Evolutionary conservation across 2,329 filamentous ascomycete genomes (phyloP), one percentile per base, ranked within the genome.

Genomic region (Ceratocystis alfenasii): DNA sequence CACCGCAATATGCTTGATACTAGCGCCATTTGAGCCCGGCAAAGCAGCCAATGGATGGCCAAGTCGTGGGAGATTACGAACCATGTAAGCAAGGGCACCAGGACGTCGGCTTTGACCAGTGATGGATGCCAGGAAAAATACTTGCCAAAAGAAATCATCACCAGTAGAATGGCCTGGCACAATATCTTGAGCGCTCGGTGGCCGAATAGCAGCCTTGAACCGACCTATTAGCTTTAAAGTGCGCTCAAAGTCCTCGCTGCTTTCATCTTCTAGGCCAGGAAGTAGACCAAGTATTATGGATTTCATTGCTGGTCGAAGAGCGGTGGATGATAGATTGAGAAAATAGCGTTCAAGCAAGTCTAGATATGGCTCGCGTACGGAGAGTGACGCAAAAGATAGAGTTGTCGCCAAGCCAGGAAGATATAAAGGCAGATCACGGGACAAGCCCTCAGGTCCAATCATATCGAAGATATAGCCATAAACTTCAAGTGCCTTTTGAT

Each of bases 81-180:
- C 80, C 50, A 99, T 79, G 74, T 95, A 99, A 41, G 92, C 91
- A 67, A 99, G 79, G 48, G 91, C 91, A 30, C 94, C 94, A 69
- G 89, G 86, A 65, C 94, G 85, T 68, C 93, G 83, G 68, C 87
- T 91, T 53, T 90, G 83, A 71, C 92, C 93, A 0, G 94, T 96
- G 68, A 99, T 94, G 20, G 90, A 88, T 8, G 93, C 90, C 20
- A 99, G 78, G 72, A 99, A 97, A 73, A 99, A 88, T 74, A 91
- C 96, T 76, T 99, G 94, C 94, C 94, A 99, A 74, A 97, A 99
- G 74, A 94, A 96, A 69, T 89, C 89, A 70, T 92, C 89, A 8
- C 86, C 85, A 7, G 81, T 81, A 59, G 78, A 83, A 74, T 83
- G 83, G 46, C 75, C 80, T 65, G 74, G 75, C 41, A 76, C 83